Evolutionary conservation across 202 grass and related monocot genomes (phyloP).

Genomic region (Zizania palustris): DNA sequence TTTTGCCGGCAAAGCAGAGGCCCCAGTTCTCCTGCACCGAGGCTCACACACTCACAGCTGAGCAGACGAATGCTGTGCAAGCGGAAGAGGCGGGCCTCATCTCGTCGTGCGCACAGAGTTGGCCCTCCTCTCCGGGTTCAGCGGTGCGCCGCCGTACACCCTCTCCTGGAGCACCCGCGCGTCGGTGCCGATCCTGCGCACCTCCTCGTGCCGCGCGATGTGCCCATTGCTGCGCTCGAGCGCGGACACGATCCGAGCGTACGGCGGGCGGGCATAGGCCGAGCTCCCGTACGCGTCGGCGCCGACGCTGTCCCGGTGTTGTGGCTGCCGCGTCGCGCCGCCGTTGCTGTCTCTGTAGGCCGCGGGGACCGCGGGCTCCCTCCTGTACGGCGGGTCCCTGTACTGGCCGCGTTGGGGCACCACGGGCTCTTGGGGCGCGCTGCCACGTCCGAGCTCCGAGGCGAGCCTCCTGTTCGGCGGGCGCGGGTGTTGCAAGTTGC

Average conservation of each 20-base stretch:
- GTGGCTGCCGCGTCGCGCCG: neutral
- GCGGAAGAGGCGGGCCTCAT: neutral
- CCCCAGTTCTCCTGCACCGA: conserved; percentile 16
- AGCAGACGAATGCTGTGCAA: neutral
- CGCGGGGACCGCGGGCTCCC: conserved; percentile 26
- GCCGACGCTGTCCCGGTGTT: neutral
- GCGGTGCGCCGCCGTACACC: conserved; percentile 43
- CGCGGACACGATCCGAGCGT: conserved; percentile 47
- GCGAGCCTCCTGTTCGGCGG: conserved; percentile 42
- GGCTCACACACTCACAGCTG: neutral
- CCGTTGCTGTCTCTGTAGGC: neutral
- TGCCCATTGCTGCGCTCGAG: conserved; percentile 55
- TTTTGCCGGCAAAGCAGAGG: conserved; percentile 24
- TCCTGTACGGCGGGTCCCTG: conserved; percentile 46
- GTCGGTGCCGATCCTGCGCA: conserved; percentile 54
- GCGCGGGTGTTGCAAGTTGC: neutral
- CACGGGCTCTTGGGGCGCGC: neutral
- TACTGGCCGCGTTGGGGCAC: conserved; percentile 7
- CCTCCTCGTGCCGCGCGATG: conserved; percentile 67
- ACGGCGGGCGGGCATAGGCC: conserved; percentile 35
- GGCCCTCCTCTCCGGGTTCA: conserved; percentile 44
- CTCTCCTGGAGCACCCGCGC: conserved; percentile 51
- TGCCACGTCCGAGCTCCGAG: conserved; percentile 33
- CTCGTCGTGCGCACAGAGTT: conserved; percentile 48
- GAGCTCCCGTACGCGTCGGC: conserved; percentile 50